Conservation (phyloP, 2,329 filamentous ascomycete genomes). For the Fusarium sp. region DNA sequence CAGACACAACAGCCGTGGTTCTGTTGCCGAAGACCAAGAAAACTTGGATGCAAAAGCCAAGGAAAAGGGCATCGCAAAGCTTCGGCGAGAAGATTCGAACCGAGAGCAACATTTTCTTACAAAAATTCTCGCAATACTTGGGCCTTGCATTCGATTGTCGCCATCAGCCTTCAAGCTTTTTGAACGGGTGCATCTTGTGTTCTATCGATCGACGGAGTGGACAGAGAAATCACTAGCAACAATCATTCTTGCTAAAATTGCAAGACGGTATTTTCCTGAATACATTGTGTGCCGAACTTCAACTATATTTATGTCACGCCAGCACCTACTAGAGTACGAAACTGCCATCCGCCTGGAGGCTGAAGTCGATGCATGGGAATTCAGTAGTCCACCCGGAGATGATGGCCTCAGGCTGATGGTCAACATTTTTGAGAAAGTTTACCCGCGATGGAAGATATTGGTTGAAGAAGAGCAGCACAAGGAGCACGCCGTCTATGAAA, state of each 20-base stretch:
- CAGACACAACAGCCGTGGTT: slow-evolving; percentile 69
- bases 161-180: slow-evolving; percentile 80
- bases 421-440: slow-evolving; percentile 75
- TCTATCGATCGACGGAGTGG: slow-evolving; percentile 96
- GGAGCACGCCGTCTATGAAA: slow-evolving; percentile 80
- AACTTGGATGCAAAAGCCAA: slow-evolving; percentile 30
- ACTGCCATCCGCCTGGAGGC: slow-evolving; percentile 83
- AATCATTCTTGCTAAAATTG: slow-evolving; percentile 92
- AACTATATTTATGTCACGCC: slow-evolving; percentile 85
- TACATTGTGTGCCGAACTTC: slow-evolving; percentile 91
- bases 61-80: slow-evolving; percentile 1
- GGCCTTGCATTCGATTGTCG: slow-evolving; percentile 85
- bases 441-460: slow-evolving; percentile 81
- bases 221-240: slow-evolving; percentile 96
- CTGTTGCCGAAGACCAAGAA: slow-evolving; percentile 57
- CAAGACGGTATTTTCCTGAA: slow-evolving; percentile 84
- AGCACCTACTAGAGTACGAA: slow-evolving; percentile 86
- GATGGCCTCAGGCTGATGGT: slow-evolving; percentile 74
- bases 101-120: slow-evolving; percentile 77
- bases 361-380: slow-evolving; percentile 85
- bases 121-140: slow-evolving; percentile 81
- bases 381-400: slow-evolving; percentile 73
- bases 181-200: slow-evolving; percentile 93
- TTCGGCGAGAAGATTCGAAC: slow-evolving; percentile 58
- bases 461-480: slow-evolving; percentile 79